phyloP scores from a whole-genome alignment of 2,329 filamentous ascomycete species.

The Penicillium sp. region DNA sequence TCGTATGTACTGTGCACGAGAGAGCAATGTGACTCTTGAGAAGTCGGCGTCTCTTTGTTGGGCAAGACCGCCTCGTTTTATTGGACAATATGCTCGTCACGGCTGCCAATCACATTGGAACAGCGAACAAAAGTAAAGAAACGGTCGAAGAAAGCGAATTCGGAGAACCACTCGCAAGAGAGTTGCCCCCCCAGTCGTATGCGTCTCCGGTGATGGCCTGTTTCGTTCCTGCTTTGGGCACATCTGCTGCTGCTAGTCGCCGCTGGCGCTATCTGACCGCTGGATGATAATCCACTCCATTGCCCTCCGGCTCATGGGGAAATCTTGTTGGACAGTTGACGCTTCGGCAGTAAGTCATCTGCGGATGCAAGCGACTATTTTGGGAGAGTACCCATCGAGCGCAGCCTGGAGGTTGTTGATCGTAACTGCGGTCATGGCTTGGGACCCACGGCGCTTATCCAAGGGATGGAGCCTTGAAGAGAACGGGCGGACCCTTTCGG shows the following conservation, averaged over 20 bases:
- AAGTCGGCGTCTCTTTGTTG: background rate
- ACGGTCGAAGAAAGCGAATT: slow-evolving; percentile 15
- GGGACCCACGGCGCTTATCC: background rate
- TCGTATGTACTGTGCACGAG: background rate
- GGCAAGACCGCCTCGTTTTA: background rate
- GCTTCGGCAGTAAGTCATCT: slow-evolving; percentile 3
- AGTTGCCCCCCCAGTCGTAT: slow-evolving; percentile 18
- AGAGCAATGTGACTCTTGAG: background rate
- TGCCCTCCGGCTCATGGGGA: slow-evolving; percentile 17
- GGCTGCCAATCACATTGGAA: slow-evolving; percentile 23
- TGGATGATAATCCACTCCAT: slow-evolving; percentile 24
- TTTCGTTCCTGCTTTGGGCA: slow-evolving; percentile 33
- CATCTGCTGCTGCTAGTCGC: slow-evolving; percentile 33
- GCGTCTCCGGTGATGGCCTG: slow-evolving; percentile 16
- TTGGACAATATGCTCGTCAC: slow-evolving; percentile 2
- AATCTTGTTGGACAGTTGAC: background rate
- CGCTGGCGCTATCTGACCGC: slow-evolving; percentile 29
- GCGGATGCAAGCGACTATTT: slow-evolving; percentile 13
- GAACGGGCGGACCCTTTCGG: slow-evolving; percentile 1
- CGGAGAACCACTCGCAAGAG: slow-evolving; percentile 14
- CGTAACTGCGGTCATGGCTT: background rate
- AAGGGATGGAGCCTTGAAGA: slow-evolving; percentile 1
- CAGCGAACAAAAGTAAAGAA: slow-evolving; percentile 20
- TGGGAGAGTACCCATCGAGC: background rate
- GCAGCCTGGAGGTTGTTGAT: slow-evolving; percentile 7